Conservation (phyloP, 208 protist genomes). For the Leptomonas pyrrhocoris region DNA sequence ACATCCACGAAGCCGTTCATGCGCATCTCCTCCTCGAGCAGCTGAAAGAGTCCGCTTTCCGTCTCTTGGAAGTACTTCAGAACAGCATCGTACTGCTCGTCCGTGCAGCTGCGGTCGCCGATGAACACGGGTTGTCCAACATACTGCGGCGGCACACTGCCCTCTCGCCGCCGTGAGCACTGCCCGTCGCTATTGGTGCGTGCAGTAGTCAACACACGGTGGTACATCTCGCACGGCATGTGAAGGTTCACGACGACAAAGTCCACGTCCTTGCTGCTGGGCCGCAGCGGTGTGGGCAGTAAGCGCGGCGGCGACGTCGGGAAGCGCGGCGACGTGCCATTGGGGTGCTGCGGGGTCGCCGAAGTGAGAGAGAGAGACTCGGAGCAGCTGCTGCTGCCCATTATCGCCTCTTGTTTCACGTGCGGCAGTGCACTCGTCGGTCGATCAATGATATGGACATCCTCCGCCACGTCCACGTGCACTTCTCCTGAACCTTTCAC, state of each 20-base stretch:
- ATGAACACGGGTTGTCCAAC: slow-evolving; percentile 72
- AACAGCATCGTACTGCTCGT: slow-evolving; percentile 68
- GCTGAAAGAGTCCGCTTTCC: slow-evolving; percentile 41
- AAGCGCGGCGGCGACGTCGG: not conserved
- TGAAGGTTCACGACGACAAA: slow-evolving; percentile 75
- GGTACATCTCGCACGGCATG: slow-evolving; percentile 46
- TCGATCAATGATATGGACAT: slow-evolving; percentile 13
- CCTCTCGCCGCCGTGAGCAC: slow-evolving; percentile 12
- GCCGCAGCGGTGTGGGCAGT: not conserved
- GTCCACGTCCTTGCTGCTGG: slow-evolving; percentile 33
- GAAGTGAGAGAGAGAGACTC: slow-evolving; percentile 18
- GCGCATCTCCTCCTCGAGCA: slow-evolving; percentile 46
- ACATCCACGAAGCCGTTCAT: slow-evolving; percentile 45
- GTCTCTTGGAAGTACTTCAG: slow-evolving; percentile 52
- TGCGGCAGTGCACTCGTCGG: not conserved
- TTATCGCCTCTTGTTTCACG: not conserved
- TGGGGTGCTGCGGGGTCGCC: not conserved
- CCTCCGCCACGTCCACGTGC: slow-evolving; percentile 12
- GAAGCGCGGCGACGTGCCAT: not conserved
- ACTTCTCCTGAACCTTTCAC: not conserved
- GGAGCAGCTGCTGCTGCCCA: not conserved
- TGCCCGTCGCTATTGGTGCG: slow-evolving; percentile 28
- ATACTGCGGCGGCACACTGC: slow-evolving; percentile 17
- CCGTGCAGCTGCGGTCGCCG: slow-evolving; percentile 58
- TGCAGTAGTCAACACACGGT: slow-evolving; percentile 35